Conservation (phyloP, 257 asterid genomes). For the Thymus quinquecostatus region DNA sequence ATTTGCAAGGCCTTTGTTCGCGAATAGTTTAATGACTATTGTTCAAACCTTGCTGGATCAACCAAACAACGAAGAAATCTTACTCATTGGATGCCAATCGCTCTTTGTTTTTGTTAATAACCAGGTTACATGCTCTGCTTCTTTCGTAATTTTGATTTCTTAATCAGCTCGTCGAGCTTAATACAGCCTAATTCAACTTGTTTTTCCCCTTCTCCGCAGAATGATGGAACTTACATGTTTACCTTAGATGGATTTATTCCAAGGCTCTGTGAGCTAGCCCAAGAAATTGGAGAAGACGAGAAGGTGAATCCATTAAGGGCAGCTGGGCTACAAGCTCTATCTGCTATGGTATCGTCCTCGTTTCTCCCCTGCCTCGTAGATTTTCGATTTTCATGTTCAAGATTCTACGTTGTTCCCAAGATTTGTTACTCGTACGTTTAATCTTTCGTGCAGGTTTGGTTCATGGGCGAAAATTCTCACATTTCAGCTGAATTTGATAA, state of each 20-base stretch:
- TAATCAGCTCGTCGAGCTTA: constrained; percentile 18
- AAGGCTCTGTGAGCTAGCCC: constrained; percentile 88
- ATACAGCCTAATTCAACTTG: constrained; percentile 23
- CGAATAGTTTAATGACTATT: constrained; percentile 78
- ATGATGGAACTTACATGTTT: constrained; percentile 88
- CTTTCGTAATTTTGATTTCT: neutral
- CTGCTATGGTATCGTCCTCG: constrained; percentile 67
- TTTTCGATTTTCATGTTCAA: neutral
- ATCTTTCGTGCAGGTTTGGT: constrained; percentile 67
- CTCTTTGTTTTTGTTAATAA: constrained; percentile 89
- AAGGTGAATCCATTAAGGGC: constrained; percentile 58
- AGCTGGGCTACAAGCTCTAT: constrained; percentile 80
- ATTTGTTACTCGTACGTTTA: constrained; percentile 8
- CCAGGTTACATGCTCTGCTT: constrained; percentile 55
- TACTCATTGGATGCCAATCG: constrained; percentile 75
- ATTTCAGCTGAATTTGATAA: constrained; percentile 82
- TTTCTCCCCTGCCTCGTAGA: constrained; percentile 15
- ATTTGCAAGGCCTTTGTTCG: constrained; percentile 85
- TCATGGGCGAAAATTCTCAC: constrained; percentile 93
- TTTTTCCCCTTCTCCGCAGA: constrained; percentile 50
- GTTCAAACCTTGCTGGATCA: constrained; percentile 84
- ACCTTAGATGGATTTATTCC: constrained; percentile 87
- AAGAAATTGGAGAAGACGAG: constrained; percentile 89
- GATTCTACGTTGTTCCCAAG: neutral
- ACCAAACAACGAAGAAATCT: constrained; percentile 72